Evolutionary conservation across 441 rosid genomes (phyloP).

Genomic region (Euphorbia corollata): DNA sequence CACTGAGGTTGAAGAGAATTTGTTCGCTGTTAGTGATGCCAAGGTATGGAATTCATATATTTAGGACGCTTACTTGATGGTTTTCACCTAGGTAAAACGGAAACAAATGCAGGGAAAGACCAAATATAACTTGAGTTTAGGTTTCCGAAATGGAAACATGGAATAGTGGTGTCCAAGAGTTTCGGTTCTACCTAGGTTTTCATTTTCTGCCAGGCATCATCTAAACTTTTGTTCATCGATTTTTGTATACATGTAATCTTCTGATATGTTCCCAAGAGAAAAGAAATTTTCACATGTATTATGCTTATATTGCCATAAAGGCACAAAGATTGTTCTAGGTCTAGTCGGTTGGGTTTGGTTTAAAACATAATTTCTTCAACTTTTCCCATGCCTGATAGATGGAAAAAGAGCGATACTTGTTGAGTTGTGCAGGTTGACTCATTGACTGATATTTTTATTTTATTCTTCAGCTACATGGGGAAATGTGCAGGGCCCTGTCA

Average conservation of each 20-base stretch:
- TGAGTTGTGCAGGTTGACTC: constrained; percentile 7
- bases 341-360: constrained; percentile 8
- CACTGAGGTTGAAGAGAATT: constrained; percentile 77
- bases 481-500: constrained; percentile 75
- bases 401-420: not conserved
- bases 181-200: too few species aligned
- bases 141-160: too few species aligned
- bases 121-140: too few species aligned
- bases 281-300: not conserved
- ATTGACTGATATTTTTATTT: constrained; percentile 13
- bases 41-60: constrained; percentile 49
- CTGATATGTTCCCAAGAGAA: not conserved
- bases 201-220: not conserved
- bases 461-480: constrained; percentile 79
- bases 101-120: too few species aligned
- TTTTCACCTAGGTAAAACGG: too few species aligned
- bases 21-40: constrained; percentile 88
- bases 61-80: not conserved
- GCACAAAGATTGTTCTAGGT: constrained; percentile 6
- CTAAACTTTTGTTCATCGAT: not conserved
- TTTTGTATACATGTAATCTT: not conserved
- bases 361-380: not conserved
- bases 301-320: not conserved
- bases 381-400: not conserved
- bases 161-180: too few species aligned